phyloP scores from a whole-genome alignment of 2,329 filamentous ascomycete species.

The Tetracladium maxilliforme region DNA sequence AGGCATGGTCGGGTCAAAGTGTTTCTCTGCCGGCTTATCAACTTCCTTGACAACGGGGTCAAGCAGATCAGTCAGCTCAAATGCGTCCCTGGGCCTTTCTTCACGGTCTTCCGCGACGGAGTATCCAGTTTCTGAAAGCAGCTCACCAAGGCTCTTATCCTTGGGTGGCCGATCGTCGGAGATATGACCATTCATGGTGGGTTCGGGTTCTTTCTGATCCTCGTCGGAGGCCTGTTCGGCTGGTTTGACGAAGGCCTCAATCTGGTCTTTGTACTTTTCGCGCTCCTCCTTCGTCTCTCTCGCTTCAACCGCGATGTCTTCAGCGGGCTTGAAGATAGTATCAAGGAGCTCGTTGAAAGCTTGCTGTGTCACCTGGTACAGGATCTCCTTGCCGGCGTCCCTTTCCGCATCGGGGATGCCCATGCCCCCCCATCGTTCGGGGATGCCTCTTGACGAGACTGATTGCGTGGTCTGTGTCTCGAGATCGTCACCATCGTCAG shows the following conservation, averaged over 20 bases:
- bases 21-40: slow-evolving; percentile 6
- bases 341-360: slow-evolving; percentile 89
- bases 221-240: slow-evolving; percentile 1
- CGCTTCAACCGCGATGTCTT: slow-evolving; percentile 59
- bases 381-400: slow-evolving; percentile 51
- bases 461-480: slow-evolving; percentile 60
- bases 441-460: slow-evolving; percentile 55
- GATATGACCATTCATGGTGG: background rate
- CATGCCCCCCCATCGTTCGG: slow-evolving; percentile 64
- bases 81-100: slow-evolving; percentile 1
- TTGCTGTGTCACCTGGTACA: slow-evolving; percentile 85
- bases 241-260: background rate
- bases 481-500: slow-evolving; percentile 54
- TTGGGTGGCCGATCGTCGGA: slow-evolving; percentile 1
- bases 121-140: background rate
- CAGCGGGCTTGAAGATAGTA: slow-evolving; percentile 66
- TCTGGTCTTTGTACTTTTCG: slow-evolving; percentile 25
- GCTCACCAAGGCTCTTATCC: slow-evolving; percentile 1
- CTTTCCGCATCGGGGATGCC: slow-evolving; percentile 63
- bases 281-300: slow-evolving; percentile 47
- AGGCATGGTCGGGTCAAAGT: slow-evolving; percentile 48
- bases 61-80: background rate
- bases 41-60: slow-evolving; percentile 1
- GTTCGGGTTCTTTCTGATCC: slow-evolving; percentile 1
- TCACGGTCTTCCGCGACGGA: no score